Percentiles rank a stretch among this genome's conserved stretches.
These are phyloP conservation scores for Dioscorea alata DNA, from an alignment of 106 monocot species.

Conservation along the genomic window DNA sequence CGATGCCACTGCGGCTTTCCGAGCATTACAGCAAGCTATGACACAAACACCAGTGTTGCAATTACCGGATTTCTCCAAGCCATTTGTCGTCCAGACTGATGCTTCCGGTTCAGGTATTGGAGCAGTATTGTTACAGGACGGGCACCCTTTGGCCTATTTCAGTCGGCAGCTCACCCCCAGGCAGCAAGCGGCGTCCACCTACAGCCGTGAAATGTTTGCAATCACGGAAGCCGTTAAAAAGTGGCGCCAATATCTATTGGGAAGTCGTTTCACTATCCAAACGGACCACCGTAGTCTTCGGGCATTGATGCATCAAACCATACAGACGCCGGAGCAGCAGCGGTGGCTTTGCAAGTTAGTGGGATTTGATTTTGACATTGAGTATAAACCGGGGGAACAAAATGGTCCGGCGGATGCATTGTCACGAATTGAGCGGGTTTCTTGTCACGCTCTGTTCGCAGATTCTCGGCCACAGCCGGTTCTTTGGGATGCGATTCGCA, in stretches of 20 bases:
- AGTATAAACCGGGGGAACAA: neutral
- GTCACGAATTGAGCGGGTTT: too few relatives aligned
- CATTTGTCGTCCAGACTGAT: constrained; percentile 2
- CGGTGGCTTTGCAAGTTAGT: too few relatives aligned
- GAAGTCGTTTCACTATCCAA: constrained; percentile 1
- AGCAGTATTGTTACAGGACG: neutral
- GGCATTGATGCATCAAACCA: neutral
- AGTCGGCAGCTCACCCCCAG: neutral
- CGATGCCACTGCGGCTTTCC: neutral
- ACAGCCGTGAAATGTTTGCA: too few relatives aligned
- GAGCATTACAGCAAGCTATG: neutral
- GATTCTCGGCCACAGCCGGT: too few relatives aligned
- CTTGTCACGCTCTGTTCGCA: too few relatives aligned
- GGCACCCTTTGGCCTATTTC: neutral
- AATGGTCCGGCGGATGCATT: constrained; percentile 14
- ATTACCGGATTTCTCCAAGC: constrained; percentile 4
- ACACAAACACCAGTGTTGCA: constrained; percentile 4
- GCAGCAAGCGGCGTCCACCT: constrained; percentile 1
- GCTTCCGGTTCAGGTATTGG: constrained; percentile 8
- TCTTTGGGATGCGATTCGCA: too few relatives aligned
- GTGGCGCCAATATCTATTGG: constrained; percentile 13
- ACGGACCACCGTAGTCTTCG: constrained; percentile 23
- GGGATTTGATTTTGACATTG: too few relatives aligned
- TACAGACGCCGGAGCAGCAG: neutral
- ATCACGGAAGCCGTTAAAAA: neutral